Conservation (phyloP, 306 rosid genomes). For the Prunus kanzakura region DNA sequence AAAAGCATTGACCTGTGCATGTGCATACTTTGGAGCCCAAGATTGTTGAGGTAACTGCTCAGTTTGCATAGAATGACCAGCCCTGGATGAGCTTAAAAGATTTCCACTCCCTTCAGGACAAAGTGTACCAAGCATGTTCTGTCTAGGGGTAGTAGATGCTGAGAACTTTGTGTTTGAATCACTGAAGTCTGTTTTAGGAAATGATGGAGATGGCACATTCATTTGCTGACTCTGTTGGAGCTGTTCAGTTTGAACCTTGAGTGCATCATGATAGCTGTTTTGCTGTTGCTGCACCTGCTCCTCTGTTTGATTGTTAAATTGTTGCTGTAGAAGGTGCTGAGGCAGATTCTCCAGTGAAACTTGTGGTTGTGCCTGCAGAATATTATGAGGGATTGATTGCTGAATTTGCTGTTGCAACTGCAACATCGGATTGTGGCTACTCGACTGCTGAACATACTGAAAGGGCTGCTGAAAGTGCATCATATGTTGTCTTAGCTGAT, state of each 20-base stretch:
- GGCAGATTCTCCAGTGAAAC: constrained; percentile 51
- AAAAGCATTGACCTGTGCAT: constrained; percentile 49
- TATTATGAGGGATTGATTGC: constrained; percentile 49
- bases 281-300: constrained; percentile 58
- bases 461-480: constrained; percentile 74
- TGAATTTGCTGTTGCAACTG: constrained; percentile 69
- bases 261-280: constrained; percentile 46
- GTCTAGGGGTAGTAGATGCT: constrained; percentile 46
- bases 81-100: constrained; percentile 53
- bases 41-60: constrained; percentile 70
- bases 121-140: constrained; percentile 51
- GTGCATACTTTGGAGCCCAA: constrained; percentile 51
- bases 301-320: constrained; percentile 47
- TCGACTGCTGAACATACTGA: constrained; percentile 63
- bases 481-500: constrained; percentile 67
- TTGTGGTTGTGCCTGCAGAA: constrained; percentile 55
- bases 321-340: constrained; percentile 58
- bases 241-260: constrained; percentile 54
- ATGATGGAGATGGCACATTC: constrained; percentile 61
- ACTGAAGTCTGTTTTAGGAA: constrained; percentile 50
- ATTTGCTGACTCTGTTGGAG: constrained; percentile 66
- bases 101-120: constrained; percentile 66
- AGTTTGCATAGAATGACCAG: constrained; percentile 50
- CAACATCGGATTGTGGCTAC: constrained; percentile 46
- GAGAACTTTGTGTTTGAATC: constrained; percentile 61